Evolutionary conservation across 2,329 filamentous ascomycete genomes (phyloP).

Genomic region (Cordyceps cateniannulata): DNA sequence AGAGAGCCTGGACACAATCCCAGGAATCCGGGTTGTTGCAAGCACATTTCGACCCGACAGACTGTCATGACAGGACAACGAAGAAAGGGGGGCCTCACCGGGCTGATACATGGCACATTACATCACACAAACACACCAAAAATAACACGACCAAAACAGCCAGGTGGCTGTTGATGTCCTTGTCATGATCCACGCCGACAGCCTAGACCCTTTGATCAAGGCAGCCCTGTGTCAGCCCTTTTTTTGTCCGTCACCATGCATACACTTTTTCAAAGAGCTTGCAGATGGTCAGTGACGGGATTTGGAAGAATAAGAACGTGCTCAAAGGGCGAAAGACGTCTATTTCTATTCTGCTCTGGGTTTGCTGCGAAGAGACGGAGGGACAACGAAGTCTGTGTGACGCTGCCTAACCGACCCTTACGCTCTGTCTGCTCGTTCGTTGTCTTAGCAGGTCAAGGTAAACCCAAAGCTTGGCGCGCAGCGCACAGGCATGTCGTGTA

Average conservation of each 20-base stretch:
- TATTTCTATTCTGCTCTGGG: not conserved
- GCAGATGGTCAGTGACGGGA: not conserved
- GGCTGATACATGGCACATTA: not conserved
- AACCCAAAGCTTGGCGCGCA: slow-evolving; percentile 1
- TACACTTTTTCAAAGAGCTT: not conserved
- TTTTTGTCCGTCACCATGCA: not conserved
- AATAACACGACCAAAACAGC: not conserved
- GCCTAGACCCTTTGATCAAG: not conserved
- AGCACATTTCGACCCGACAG: not conserved
- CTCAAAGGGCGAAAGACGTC: not conserved
- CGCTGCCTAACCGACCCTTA: not conserved
- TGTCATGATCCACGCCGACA: not conserved
- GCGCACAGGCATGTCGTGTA: not conserved
- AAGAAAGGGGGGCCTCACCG: not conserved
- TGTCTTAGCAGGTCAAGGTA: not conserved
- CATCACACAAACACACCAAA: not conserved
- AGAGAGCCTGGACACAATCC: not conserved
- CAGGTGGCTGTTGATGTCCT: not conserved
- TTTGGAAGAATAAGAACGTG: not conserved
- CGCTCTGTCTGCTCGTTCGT: not conserved
- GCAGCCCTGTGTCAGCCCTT: not conserved
- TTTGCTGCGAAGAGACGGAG: not conserved
- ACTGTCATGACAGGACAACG: not conserved
- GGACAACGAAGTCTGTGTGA: not conserved
- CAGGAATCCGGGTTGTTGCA: not conserved